A percentile compares a stretch with the other conserved stretches of the same genome.
Conservation (phyloP, 345 rosid genomes). For the Gossypium mustelinum region DNA sequence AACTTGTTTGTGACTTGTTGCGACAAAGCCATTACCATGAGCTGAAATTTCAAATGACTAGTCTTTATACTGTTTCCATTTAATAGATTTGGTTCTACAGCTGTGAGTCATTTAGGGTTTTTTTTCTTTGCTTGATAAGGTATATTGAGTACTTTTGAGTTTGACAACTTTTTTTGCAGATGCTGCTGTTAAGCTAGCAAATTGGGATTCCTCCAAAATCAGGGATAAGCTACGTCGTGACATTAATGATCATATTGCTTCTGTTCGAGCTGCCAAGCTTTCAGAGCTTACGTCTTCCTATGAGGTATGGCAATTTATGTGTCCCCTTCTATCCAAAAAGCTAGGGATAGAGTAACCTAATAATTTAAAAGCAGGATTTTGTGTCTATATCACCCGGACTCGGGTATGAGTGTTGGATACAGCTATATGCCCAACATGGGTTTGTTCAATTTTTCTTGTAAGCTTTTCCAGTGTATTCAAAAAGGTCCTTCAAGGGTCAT, state of each 20-base stretch:
- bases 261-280: conserved; percentile 76
- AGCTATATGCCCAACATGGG: too few species aligned
- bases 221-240: conserved; percentile 82
- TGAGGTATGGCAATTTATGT: conserved; percentile 50
- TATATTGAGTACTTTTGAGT: not conserved
- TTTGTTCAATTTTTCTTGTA: too few species aligned
- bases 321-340: not conserved
- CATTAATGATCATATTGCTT: conserved; percentile 74
- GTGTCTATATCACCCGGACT: not conserved
- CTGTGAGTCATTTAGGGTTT: not conserved
- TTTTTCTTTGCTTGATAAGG: not conserved
- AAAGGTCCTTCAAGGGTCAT: too few species aligned
- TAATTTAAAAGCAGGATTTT: not conserved
- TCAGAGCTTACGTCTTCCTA: conserved; percentile 67
- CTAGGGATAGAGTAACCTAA: not conserved
- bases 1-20: too few species aligned
- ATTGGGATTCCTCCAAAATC: conserved; percentile 80
- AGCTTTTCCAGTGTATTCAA: too few species aligned
- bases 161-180: conserved; percentile 38
- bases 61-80: not conserved
- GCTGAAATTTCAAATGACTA: not conserved
- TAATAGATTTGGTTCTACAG: not conserved
- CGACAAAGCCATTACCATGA: not conserved
- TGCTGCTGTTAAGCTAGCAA: conserved; percentile 78
- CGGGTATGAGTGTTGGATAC: too few species aligned